A percentile compares a stretch with the other conserved stretches of the same genome.
phyloP scores from a whole-genome alignment of 164 flowering plant species.

The Aristolochia fimbriata region DNA sequence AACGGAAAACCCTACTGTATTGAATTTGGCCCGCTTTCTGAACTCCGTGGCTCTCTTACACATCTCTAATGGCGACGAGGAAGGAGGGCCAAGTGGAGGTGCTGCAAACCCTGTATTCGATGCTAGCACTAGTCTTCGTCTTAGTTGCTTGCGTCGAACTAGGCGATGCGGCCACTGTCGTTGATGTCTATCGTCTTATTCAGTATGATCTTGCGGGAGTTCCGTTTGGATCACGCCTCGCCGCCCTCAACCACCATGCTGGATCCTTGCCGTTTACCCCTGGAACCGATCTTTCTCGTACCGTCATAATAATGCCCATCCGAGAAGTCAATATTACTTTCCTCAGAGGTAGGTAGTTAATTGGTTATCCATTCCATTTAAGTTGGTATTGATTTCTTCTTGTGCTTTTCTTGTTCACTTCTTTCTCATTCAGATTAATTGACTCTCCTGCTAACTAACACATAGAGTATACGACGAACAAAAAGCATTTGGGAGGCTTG shows the following conservation, averaged over 20 bases:
- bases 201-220: slow-evolving; percentile 91
- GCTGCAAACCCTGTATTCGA: slow-evolving; percentile 43
- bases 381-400: not conserved
- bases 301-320: slow-evolving; percentile 60
- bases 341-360: slow-evolving; percentile 37
- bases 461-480: slow-evolving; percentile 50
- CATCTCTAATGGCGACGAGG: slow-evolving; percentile 21
- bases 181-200: slow-evolving; percentile 90
- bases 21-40: not conserved
- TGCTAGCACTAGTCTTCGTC: slow-evolving; percentile 46
- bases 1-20: not conserved
- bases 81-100: slow-evolving; percentile 27
- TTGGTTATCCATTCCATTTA: not conserved
- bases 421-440: not conserved
- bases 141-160: slow-evolving; percentile 80
- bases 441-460: not conserved
- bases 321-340: slow-evolving; percentile 55
- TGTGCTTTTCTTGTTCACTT: not conserved
- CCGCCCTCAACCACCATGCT: slow-evolving; percentile 81
- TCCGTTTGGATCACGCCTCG: slow-evolving; percentile 86
- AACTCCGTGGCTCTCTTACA: not conserved
- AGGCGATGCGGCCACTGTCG: slow-evolving; percentile 87
- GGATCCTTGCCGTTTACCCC: slow-evolving; percentile 45
- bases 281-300: slow-evolving; percentile 71
- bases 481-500: slow-evolving; percentile 66